These are phyloP conservation scores for Colletotrichum lentis DNA, from an alignment of 2,329 filamentous ascomycete genomes.

Conservation along the genomic window DNA sequence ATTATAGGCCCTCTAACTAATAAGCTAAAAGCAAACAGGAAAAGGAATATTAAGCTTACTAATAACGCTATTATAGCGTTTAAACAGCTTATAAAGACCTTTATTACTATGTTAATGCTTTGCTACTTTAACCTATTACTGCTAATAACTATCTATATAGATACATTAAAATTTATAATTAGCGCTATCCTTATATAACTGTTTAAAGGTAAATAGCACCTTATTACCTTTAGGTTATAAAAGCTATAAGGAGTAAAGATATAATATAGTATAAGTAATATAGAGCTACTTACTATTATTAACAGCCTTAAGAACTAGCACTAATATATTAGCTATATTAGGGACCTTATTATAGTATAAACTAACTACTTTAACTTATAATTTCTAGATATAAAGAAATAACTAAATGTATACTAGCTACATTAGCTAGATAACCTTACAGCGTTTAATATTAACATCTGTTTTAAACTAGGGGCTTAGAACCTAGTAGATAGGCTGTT, in stretches of 20 bases:
- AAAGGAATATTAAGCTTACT: neutral
- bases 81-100: neutral
- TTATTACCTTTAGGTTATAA: neutral
- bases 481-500: neutral
- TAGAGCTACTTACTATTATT: neutral
- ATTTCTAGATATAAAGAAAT: neutral
- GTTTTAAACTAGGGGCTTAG: neutral
- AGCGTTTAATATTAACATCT: neutral
- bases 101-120: neutral
- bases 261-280: neutral
- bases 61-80: accelerated
- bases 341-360: neutral
- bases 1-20: accelerated
- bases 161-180: neutral
- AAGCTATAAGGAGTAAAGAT: neutral
- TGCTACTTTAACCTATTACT: neutral
- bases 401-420: neutral
- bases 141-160: no score
- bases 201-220: neutral
- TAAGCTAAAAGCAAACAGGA: neutral
- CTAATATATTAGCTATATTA: neutral
- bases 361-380: no score
- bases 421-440: neutral
- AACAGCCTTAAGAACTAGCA: neutral
- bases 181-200: neutral